Evolutionary conservation across 495 filamentous ascomycete genomes (phyloP), one percentile per base, ranked within the genome.

Genomic region (Platismatia glauca): DNA sequence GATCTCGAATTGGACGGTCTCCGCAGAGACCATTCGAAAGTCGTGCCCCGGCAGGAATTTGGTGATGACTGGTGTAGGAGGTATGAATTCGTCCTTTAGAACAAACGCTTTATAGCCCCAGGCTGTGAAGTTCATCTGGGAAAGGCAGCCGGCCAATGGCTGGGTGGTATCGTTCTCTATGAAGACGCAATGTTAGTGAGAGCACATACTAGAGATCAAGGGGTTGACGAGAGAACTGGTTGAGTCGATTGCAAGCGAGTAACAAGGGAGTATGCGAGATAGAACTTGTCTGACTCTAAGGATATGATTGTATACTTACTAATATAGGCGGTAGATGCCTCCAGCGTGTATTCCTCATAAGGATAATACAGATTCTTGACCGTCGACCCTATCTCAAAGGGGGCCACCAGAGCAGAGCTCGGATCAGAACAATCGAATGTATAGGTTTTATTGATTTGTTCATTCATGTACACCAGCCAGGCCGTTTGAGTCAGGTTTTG

Each of bases 231-330:
- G 24, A 12, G 20, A 20, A 22, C 24, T 24, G 44, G 22, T 27
- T 24, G 22, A 48, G n/a, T 7, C 13, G 7, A 1, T 53, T 18
- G 16, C 12, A 33, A 33, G 7, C 20, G 1, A 33, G 27, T 7
- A 15, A 33, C 50, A 53, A 20, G 22, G 24, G 31, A 12, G 15
- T 20, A 33, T 4, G 50, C 2, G 2, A 7, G 24, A 52, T 18
- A 27, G 48, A 13, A 16, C 29, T 33, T 29, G 12, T 8, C 29
- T 20, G 27, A 33, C 13, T 15, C 16, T 13, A 78, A 27, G 6
- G n/a, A n/a, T 1, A 78, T 33, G 60, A 77, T 38, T 50, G 85
- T 74, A 37, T 82, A 80, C 37, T 87, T 86, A 70, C 85, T 81
- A 63, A 89, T 70, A n/a, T 68, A 57, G 24, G 67, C 33, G 3